Base-by-base conservation (phyloP, 495 filamentous ascomycete genomes). In the Pyronema omphalodes region DNA sequence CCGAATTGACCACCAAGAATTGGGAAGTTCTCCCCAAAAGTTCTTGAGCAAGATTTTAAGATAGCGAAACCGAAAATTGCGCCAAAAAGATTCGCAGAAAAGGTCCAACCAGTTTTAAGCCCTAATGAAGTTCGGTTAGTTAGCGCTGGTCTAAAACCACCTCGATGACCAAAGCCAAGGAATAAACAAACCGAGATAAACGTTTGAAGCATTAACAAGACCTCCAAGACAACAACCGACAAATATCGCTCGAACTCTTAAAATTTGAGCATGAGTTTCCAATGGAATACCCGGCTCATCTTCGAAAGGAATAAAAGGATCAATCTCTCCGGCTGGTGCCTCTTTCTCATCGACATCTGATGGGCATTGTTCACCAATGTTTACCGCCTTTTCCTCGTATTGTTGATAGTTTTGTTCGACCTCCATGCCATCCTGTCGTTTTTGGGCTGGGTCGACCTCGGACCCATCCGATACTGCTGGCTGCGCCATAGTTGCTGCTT, bases 31-130 rank as follows among this genome's bases (percentile, higher is more conserved):
- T 67, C 61, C 3, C 63, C 62, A 44, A 73, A 69, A 12, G 64
- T 66, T 50, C 64, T 76, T 18, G 74, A 70, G 52, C 73, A 60
- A 50, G 73, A 67, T 53, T 80, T 81, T 55, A 83, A 58, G 52
- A 83, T 72, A n/a, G 73, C 77, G 52, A 80, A 83, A 45, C 79
- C 79, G 59, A 81, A 77, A 50, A 83, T 81, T 49, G 79, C 73
- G 15, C 75, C 75, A 54, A 79, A 78, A 55, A 78, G 70, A 55
- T 70, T 73, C 45, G 78, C 76, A 46, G 69, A 65, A 59, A 82
- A 80, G 14, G 74, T 81, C 67, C 76, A 82, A 23, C 79, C 79
- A 40, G 79, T 78, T 64, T 81, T 81, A 23, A 83, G 68, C 65
- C 79, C 71, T 71, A 48, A 11, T 48, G 23, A 29, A 17, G 29